Evolutionary conservation across 495 filamentous ascomycete genomes (phyloP).

Genomic region (Paragyromitra xinjiangensis): DNA sequence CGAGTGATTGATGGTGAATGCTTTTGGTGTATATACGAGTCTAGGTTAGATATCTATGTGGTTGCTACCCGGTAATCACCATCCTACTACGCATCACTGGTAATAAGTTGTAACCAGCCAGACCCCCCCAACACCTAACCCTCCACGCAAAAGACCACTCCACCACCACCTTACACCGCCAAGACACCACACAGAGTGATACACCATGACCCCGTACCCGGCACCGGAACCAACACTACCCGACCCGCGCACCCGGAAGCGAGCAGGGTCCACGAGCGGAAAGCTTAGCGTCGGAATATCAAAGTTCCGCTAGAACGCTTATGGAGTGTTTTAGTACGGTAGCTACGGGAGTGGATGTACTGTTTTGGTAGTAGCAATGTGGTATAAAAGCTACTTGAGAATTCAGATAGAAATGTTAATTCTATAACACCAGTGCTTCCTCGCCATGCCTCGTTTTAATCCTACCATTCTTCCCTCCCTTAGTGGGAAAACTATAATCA

Average conservation of each 20-base stretch:
- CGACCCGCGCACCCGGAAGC: background rate
- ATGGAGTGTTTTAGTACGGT: background rate
- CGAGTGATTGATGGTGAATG: no score
- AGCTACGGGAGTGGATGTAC: no score
- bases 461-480: slow-evolving; percentile 20
- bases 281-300: background rate
- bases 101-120: no score
- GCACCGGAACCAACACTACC: background rate
- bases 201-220: background rate
- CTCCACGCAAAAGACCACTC: background rate
- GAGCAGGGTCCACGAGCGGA: background rate
- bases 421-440: no score
- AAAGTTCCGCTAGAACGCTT: background rate
- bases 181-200: background rate
- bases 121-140: no score
- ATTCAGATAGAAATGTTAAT: background rate
- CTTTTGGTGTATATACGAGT: no score
- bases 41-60: no score
- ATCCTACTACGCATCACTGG: no score
- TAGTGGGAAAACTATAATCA: slow-evolving; percentile 53
- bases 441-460: background rate
- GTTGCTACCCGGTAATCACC: no score
- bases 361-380: no score
- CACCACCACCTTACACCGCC: background rate
- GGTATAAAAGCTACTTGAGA: no score